These are phyloP conservation scores for Pseudocercospora cruenta DNA, from an alignment of 2,329 filamentous ascomycete species.

Conservation along the genomic window DNA sequence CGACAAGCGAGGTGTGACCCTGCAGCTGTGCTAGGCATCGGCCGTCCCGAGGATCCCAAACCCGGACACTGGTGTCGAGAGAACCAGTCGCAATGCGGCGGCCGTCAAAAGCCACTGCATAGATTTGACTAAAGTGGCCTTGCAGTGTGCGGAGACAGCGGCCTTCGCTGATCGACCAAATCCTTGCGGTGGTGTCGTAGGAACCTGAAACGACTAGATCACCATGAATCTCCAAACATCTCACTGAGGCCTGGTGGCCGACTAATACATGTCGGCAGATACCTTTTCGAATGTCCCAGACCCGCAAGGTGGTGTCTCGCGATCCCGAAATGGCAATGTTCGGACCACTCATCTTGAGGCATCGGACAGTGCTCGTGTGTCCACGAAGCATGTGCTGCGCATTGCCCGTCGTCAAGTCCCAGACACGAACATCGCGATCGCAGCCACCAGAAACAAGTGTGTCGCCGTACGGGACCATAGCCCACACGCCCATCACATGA, in stretches of 20 bases:
- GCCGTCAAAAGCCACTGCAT: slow-evolving; percentile 96
- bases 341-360: slow-evolving; percentile 94
- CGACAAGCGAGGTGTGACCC: slow-evolving; percentile 94
- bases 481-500: slow-evolving; percentile 99
- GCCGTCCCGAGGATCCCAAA: slow-evolving; percentile 70
- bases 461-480: slow-evolving; percentile 98
- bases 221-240: slow-evolving; percentile 93
- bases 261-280: slow-evolving; percentile 89
- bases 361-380: slow-evolving; percentile 94
- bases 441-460: slow-evolving; percentile 94
- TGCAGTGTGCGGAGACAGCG: slow-evolving; percentile 86
- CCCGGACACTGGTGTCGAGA: slow-evolving; percentile 92
- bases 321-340: slow-evolving; percentile 96
- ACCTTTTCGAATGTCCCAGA: slow-evolving; percentile 91
- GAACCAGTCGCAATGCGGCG: slow-evolving; percentile 91
- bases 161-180: slow-evolving; percentile 97
- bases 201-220: slow-evolving; percentile 97
- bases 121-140: slow-evolving; percentile 98
- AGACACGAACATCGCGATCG: slow-evolving; percentile 93
- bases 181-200: slow-evolving; percentile 94
- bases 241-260: slow-evolving; percentile 92
- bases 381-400: slow-evolving; percentile 84
- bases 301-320: slow-evolving; percentile 87
- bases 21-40: slow-evolving; percentile 90
- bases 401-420: slow-evolving; percentile 86